phyloP scores from a whole-genome alignment of 495 filamentous ascomycete genomes.

The Annulohypoxylon maeteangense region DNA sequence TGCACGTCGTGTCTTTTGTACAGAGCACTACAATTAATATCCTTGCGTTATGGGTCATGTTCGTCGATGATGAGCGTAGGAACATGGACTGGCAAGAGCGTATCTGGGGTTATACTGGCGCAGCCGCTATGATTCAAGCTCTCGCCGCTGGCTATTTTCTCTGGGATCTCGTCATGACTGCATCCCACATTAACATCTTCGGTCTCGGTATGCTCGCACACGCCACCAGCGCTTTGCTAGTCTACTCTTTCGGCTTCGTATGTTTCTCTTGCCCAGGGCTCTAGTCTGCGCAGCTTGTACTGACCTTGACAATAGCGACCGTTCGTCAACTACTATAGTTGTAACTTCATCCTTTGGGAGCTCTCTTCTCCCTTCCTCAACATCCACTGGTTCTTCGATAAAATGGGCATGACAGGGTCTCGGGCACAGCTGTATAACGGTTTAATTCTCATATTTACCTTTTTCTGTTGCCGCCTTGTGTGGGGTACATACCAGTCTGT shows the following conservation, averaged over 20 bases:
- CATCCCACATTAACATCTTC: constrained; percentile 78
- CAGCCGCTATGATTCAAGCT: constrained; percentile 81
- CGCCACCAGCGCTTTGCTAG: constrained; percentile 82
- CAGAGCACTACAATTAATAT: constrained; percentile 84
- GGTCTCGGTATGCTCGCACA: constrained; percentile 90
- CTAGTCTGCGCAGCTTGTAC: neutral
- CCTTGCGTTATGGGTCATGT: constrained; percentile 86
- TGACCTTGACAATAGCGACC: constrained; percentile 69
- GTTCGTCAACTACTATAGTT: constrained; percentile 92
- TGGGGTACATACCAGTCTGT: constrained; percentile 89
- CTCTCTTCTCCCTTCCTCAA: constrained; percentile 93
- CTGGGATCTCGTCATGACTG: constrained; percentile 86
- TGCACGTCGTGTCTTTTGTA: constrained; percentile 92
- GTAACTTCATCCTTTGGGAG: constrained; percentile 96
- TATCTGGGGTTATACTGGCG: constrained; percentile 91
- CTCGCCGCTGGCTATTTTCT: constrained; percentile 95
- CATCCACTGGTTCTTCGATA: constrained; percentile 99
- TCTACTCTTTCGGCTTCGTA: constrained; percentile 94
- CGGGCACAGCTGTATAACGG: constrained; percentile 50
- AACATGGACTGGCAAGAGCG: constrained; percentile 77
- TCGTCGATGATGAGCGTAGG: constrained; percentile 76
- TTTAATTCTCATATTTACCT: constrained; percentile 58
- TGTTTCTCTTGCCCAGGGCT: constrained; percentile 51
- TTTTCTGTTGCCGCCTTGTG: constrained; percentile 88
- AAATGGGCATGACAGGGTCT: constrained; percentile 92